phyloP scores from a whole-genome alignment of 768 basidiomycete genomes.

The Trametes gibbosa region DNA sequence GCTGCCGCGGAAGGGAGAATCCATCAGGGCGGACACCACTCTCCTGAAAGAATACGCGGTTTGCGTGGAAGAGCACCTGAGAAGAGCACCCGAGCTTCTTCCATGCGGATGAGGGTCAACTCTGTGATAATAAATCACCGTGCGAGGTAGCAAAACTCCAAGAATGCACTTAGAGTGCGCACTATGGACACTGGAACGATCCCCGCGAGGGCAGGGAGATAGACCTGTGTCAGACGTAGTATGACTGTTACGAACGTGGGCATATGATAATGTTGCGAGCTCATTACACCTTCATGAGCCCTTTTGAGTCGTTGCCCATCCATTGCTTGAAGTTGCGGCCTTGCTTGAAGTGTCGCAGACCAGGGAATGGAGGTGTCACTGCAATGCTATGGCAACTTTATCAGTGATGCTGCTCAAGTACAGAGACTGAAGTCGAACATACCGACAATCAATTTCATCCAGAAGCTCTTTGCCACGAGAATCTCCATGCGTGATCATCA shows the following conservation, averaged over 20 bases:
- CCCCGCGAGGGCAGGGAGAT: slow-evolving; percentile 1
- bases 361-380: slow-evolving; percentile 10
- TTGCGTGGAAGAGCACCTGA: too few species aligned
- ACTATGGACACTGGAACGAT: not conserved
- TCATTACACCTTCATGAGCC: slow-evolving; percentile 20
- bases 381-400: slow-evolving; percentile 9
- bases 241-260: too few species aligned
- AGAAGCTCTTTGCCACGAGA: not conserved
- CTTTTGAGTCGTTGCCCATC: slow-evolving; percentile 25
- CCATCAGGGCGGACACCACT: not conserved
- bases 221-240: slow-evolving; percentile 15
- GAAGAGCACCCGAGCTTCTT: not conserved
- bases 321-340: slow-evolving; percentile 23
- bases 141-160: slow-evolving; percentile 24
- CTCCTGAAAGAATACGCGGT: not conserved
- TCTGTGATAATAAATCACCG: not conserved
- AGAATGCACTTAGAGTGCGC: slow-evolving; percentile 1
- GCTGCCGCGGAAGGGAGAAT: not conserved
- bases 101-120: too few species aligned
- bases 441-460: slow-evolving; percentile 19
- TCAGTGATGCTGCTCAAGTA: too few species aligned
- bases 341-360: slow-evolving; percentile 16
- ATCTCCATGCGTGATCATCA: slow-evolving; percentile 17
- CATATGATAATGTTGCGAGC: not conserved
- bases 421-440: too few species aligned